These are phyloP conservation scores for Penicillium odoratum DNA, from an alignment of 495 filamentous ascomycete species.

Conservation along the genomic window DNA sequence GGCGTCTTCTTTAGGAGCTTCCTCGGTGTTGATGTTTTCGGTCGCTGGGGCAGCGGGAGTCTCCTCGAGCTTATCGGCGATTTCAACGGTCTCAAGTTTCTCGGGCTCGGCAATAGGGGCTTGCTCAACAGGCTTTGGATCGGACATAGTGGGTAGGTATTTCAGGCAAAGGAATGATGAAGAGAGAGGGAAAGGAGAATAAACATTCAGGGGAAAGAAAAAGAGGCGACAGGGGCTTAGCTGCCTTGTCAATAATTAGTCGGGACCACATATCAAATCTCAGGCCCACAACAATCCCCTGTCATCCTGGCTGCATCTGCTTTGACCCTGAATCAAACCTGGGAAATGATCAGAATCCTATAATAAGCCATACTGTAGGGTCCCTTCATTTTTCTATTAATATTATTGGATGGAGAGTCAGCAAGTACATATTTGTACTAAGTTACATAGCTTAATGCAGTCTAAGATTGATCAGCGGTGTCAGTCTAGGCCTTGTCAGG, in stretches of 20 bases:
- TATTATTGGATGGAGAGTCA: background rate
- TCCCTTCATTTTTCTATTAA: background rate
- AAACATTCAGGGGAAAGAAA: conserved; percentile 14
- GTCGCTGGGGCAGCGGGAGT: conserved; percentile 13
- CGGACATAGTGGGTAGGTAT: conserved; percentile 24
- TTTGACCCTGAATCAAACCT: background rate
- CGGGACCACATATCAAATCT: conserved; percentile 10
- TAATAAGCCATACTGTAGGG: background rate
- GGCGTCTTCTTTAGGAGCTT: conserved; percentile 4
- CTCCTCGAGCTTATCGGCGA: conserved; percentile 21
- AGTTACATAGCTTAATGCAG: background rate
- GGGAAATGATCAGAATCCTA: background rate
- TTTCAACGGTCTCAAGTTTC: conserved; percentile 16
- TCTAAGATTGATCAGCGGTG: background rate
- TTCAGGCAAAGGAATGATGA: background rate
- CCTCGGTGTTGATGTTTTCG: conserved; percentile 17
- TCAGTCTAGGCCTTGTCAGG: background rate
- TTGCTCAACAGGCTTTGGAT: conserved; percentile 25
- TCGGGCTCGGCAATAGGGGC: conserved; percentile 14
- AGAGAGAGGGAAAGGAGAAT: conserved; percentile 4
- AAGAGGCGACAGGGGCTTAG: conserved; percentile 18
- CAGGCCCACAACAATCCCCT: conserved; percentile 4
- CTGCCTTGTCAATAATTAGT: conserved; percentile 20
- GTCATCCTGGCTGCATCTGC: conserved; percentile 5
- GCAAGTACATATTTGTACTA: background rate